phyloP scores from a whole-genome alignment of 164 flowering plant species.

The Sedum album region DNA sequence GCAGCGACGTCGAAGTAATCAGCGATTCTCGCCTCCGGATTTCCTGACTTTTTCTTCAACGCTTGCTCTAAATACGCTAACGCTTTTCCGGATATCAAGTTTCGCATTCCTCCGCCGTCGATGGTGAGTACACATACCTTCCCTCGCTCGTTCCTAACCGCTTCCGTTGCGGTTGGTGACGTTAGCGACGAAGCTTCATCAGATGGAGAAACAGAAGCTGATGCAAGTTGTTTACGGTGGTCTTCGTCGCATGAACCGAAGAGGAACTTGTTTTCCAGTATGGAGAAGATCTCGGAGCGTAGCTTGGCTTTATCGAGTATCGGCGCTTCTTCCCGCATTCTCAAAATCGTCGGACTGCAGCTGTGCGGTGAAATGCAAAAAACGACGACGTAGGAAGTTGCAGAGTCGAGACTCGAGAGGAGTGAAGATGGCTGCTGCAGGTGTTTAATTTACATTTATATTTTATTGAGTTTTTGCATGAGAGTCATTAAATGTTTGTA shows the following conservation, averaged over 20 bases:
- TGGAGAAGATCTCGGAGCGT: conserved; percentile 79
- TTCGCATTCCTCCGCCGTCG: conserved; percentile 91
- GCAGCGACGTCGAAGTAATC: conserved; percentile 92
- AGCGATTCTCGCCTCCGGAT: conserved; percentile 77
- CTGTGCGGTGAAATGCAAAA: too few species aligned
- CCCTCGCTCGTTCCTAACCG: conserved; percentile 71
- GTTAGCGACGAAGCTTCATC: too few species aligned
- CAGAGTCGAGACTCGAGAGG: neutral
- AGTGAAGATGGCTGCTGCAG: neutral
- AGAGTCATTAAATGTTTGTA: neutral
- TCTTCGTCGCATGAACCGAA: conserved; percentile 81
- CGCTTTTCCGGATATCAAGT: conserved; percentile 70
- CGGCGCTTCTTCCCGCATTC: conserved; percentile 27
- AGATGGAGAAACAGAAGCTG: neutral
- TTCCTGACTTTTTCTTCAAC: conserved; percentile 55
- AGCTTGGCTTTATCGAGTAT: conserved; percentile 74
- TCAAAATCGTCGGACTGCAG: neutral
- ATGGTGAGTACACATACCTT: conserved; percentile 76
- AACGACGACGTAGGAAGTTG: too few species aligned
- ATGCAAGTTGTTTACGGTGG: conserved; percentile 20
- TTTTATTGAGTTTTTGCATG: neutral
- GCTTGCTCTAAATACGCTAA: conserved; percentile 70
- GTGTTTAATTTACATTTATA: neutral
- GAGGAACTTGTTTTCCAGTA: conserved; percentile 69
- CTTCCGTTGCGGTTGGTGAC: neutral